phyloP scores from a whole-genome alignment of 768 basidiomycete species.

The Mrakia gelida region DNA sequence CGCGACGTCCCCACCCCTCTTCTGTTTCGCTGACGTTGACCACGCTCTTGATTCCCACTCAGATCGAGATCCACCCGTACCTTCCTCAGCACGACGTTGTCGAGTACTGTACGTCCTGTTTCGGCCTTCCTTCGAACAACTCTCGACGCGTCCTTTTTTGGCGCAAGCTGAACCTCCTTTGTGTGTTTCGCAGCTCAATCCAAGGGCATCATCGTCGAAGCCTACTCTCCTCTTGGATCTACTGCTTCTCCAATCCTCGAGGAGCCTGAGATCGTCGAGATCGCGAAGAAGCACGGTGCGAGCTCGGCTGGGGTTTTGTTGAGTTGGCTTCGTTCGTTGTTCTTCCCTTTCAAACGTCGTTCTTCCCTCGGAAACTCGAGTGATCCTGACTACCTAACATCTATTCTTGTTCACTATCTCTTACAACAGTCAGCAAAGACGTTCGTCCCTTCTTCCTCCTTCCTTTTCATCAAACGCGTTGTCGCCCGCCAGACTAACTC shows the following conservation, averaged over 20 bases:
- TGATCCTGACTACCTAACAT: too few species aligned
- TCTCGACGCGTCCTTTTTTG: not conserved
- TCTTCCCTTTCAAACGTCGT: not conserved
- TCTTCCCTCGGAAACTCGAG: too few species aligned
- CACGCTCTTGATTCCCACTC: not conserved
- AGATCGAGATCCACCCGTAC: slow-evolving; percentile 67
- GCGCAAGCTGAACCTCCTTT: not conserved
- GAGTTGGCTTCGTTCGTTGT: slow-evolving; percentile 2
- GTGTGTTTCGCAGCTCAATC: not conserved
- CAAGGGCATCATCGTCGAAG: slow-evolving; percentile 15
- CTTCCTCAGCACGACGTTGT: slow-evolving; percentile 69
- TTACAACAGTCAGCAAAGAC: slow-evolving; percentile 2
- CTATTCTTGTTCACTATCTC: not conserved
- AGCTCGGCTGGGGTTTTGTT: not conserved
- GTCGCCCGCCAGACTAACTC: too few species aligned
- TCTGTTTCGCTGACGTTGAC: too few species aligned
- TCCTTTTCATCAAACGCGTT: too few species aligned
- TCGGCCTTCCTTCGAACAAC: not conserved
- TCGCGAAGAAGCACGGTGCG: slow-evolving; percentile 62
- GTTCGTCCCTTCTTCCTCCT: too few species aligned
- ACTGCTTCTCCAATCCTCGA: slow-evolving; percentile 62
- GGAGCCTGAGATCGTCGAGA: slow-evolving; percentile 55
- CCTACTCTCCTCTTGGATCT: slow-evolving; percentile 42
- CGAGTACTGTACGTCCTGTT: slow-evolving; percentile 57
- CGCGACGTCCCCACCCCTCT: too few species aligned